Base-by-base conservation (phyloP, 257 asterid species). In the Ilex asprella region DNA sequence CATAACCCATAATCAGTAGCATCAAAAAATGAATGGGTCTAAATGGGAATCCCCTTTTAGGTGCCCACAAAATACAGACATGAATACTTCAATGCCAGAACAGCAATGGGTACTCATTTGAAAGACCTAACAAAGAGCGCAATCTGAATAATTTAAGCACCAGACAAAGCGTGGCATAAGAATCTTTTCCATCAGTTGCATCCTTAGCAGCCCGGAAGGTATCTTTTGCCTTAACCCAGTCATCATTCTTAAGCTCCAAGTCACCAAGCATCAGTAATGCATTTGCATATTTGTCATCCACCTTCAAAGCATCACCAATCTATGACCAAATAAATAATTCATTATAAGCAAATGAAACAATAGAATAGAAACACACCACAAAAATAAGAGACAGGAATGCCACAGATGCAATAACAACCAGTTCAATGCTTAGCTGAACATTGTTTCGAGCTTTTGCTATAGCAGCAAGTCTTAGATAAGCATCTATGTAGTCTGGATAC, bases 191-290 rank as follows among this genome's bases (percentile, higher is more conserved):
- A 78, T 73, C 83, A 56, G 85, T 75, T 56, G 79, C 82, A 59
- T 93, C 96, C 76, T 87, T 90, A 11, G 97, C 96, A 16, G 71
- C 67, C 50, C 96, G 86, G 72, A 93, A 87, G 59, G 99, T 93
- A 78, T 90, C 97, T 77, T 93, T 93, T 31, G 97, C 99, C 82
- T 89, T 93, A 73, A 93, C 97, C 99, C 99, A 93, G 77, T 93
- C 99, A 66, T 93, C 97, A 78, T 93, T 93, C 83, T 93, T 93
- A 66, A 93, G 97, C 81, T 93, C 99, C 81, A 93, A 76, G 69
- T 93, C 97, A 56, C 99, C 99, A 71, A 85, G 96, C 96, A 93
- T 93, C 63, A 93, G 68, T 68, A 93, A 79, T 64, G 95, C 99
- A 87, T 93, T 89, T 51, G 78, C 80, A 75, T 88, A 85, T 82